Evolutionary conservation across 2,329 filamentous ascomycete species (phyloP), one percentile per base, ranked within the genome.

Genomic region (Ramichloridium luteum): DNA sequence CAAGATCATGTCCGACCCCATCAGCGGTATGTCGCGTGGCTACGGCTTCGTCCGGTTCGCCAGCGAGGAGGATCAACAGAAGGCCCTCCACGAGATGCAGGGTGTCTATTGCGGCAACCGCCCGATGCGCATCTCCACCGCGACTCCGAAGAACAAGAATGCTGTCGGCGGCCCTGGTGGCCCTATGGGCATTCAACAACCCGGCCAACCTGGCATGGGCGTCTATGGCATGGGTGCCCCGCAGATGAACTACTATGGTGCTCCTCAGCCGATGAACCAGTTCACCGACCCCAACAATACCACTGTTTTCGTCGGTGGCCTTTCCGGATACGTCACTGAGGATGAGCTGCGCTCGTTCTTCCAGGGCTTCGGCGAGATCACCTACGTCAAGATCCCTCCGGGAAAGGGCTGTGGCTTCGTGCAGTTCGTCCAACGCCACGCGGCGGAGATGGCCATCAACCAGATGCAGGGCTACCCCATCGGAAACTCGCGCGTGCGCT

Each of bases 391-490:
- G 77, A 98, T 98, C 37, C 90, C 90, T 32, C 88, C 90, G 44
- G 90, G 90, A 65, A 98, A 98, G 74, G 90, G 90, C 48, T 98
- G 90, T 54, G 90, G 90, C 36, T 98, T 98, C 56, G 90, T 98
- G 37, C 90, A 98, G 62, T 98, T 98, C 50, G 90, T 98, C 35
- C 90, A 98, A 66, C 85, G 90, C 46, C 90, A 98, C 54, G 90
- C 90, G 32, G 90, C 90, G 10, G 90, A 98, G 67, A 98, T 98
- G 90, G 90, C 90, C 47, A 98, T 98, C 72, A 98, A 98, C 66
- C 90, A 98, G 65, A 98, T 98, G 90, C 90, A 98, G 64, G 90
- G 90, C 39, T 98, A 98, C 58, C 90, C 90, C 14, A 98, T 98
- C 52, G 90, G 90, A 34, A 98, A 98, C 70, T 96, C 88, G 28